Evolutionary conservation across 1,284 basidiomycete genomes (phyloP).

Genomic region (Tilletia caries): DNA sequence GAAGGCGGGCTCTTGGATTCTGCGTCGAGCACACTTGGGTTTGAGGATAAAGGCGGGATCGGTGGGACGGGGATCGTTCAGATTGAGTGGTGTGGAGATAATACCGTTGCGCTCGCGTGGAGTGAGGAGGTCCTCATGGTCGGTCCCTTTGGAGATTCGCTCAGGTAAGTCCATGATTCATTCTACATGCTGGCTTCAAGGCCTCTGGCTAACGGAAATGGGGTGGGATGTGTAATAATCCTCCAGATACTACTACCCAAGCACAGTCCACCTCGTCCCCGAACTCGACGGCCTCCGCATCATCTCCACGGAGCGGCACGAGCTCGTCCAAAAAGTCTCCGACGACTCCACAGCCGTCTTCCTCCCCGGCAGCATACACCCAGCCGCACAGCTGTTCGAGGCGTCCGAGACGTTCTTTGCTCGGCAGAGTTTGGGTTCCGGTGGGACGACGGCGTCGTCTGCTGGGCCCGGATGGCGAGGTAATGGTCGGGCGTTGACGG

Average conservation of each 20-base stretch:
- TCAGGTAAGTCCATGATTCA: constrained; percentile 62
- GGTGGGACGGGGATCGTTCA: constrained; percentile 28
- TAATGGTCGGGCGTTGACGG: background rate
- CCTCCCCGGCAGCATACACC: constrained; percentile 83
- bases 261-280: constrained; percentile 71
- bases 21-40: constrained; percentile 7
- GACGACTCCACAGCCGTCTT: constrained; percentile 58
- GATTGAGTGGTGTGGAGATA: constrained; percentile 92
- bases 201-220: too few relatives aligned
- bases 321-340: constrained; percentile 81
- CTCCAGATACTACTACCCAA: constrained; percentile 72
- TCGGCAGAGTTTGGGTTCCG: background rate
- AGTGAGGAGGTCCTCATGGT: constrained; percentile 75
- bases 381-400: constrained; percentile 73
- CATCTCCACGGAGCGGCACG: constrained; percentile 72
- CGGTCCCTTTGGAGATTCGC: constrained; percentile 82
- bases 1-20: constrained; percentile 22
- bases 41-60: constrained; percentile 22
- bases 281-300: constrained; percentile 85
- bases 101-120: constrained; percentile 86
- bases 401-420: constrained; percentile 57
- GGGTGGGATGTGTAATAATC: too few relatives aligned
- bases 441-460: constrained; percentile 55
- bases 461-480: background rate
- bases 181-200: too few relatives aligned